Percentiles rank a stretch among this genome's conserved stretches.
Conservation (phyloP, 1,284 basidiomycete species). For the Boletus putidus region DNA sequence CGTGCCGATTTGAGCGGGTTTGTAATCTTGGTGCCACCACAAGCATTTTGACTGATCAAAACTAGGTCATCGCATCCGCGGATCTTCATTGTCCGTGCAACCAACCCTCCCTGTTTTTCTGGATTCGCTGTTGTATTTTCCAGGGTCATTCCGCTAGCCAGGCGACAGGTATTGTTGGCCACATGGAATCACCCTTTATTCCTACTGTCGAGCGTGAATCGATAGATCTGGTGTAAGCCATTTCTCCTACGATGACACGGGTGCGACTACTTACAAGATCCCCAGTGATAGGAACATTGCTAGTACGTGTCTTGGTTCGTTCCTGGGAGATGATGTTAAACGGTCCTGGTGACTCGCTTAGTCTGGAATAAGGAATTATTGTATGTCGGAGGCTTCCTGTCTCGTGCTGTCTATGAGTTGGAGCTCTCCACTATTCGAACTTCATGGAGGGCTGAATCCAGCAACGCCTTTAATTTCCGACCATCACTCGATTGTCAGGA, state of each 20-base stretch:
- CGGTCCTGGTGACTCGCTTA: too few species aligned
- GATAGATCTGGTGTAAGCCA: slow-evolving; percentile 74
- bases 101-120: background rate
- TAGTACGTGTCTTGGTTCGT: too few species aligned
- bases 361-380: slow-evolving; percentile 7
- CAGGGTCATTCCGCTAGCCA: slow-evolving; percentile 82
- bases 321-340: too few species aligned
- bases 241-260: too few species aligned
- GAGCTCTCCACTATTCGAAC: too few species aligned
- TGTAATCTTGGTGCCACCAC: slow-evolving; percentile 24
- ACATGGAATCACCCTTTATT: slow-evolving; percentile 89
- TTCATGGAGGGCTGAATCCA: too few species aligned
- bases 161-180: slow-evolving; percentile 89
- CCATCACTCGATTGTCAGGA: slow-evolving; percentile 46
- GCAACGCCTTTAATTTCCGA: too few species aligned
- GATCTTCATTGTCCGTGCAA: slow-evolving; percentile 69
- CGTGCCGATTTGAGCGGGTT: slow-evolving; percentile 82
- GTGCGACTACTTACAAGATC: background rate
- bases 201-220: slow-evolving; percentile 96
- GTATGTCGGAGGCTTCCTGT: slow-evolving; percentile 5
- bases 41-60: slow-evolving; percentile 20
- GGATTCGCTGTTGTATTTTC: slow-evolving; percentile 6
- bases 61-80: slow-evolving; percentile 60
- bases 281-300: slow-evolving; percentile 63
- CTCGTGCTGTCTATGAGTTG: slow-evolving; percentile 3